These are phyloP conservation scores for Colletotrichum abscissum DNA, from an alignment of 2,329 filamentous ascomycete genomes.

Conservation along the genomic window DNA sequence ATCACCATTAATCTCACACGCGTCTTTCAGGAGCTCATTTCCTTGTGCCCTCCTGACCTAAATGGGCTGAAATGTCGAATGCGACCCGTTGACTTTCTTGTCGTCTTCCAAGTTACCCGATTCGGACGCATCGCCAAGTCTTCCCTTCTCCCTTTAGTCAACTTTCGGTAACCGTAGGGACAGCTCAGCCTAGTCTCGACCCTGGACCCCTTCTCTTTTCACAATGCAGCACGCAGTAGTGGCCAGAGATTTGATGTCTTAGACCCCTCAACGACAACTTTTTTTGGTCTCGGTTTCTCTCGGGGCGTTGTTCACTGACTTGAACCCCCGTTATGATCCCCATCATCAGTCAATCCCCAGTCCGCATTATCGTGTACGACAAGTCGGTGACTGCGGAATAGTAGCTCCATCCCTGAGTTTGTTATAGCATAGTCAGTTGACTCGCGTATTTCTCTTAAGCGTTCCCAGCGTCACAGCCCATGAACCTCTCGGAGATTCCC, in stretches of 20 bases:
- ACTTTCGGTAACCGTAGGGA: not conserved
- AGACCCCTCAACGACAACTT: not conserved
- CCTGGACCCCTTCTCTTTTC: conserved; percentile 12
- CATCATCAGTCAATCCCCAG: not conserved
- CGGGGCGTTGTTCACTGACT: not conserved
- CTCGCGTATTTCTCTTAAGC: not conserved
- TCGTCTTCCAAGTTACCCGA: not conserved
- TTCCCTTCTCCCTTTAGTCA: not conserved
- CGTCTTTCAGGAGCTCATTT: conserved; percentile 8
- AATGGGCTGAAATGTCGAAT: not conserved
- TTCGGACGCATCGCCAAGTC: not conserved
- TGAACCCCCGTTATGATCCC: not conserved
- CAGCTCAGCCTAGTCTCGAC: conserved; percentile 8
- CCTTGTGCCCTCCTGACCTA: not conserved
- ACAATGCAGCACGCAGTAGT: not conserved
- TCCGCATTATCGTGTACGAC: not conserved
- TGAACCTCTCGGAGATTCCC: not conserved
- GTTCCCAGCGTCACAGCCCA: not conserved
- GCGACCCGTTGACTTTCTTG: not conserved
- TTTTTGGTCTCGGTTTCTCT: conserved; percentile 8
- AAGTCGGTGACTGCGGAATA: conserved; percentile 1
- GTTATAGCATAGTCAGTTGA: not conserved
- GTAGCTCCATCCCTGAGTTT: not conserved
- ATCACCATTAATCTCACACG: not conserved
- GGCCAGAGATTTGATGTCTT: conserved; percentile 21